Evolutionary conservation across 2,329 filamentous ascomycete genomes (phyloP).

Genomic region (Diplodia seriata): DNA sequence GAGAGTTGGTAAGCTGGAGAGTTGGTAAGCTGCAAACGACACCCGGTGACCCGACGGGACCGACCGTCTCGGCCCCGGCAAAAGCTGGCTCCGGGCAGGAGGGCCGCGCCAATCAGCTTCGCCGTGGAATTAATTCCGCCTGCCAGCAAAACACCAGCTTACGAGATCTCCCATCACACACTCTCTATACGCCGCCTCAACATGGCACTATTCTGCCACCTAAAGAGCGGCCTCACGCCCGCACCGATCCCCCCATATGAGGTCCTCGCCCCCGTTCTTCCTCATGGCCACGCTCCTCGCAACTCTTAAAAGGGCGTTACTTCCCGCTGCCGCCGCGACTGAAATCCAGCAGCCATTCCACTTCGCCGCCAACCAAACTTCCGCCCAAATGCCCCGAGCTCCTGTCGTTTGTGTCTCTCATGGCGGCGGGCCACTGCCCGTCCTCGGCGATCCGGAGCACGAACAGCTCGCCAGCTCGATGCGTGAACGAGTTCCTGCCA

Average conservation of each 20-base stretch:
- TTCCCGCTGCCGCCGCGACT: slow-evolving; percentile 7
- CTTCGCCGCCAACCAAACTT: slow-evolving; percentile 23
- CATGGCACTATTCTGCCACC: not conserved
- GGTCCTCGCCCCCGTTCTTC: slow-evolving; percentile 13
- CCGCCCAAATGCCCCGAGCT: slow-evolving; percentile 40
- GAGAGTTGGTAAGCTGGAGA: not conserved
- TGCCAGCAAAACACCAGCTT: slow-evolving; percentile 11
- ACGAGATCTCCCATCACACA: slow-evolving; percentile 6
- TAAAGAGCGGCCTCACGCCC: not conserved
- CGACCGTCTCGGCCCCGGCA: not conserved
- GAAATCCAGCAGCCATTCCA: slow-evolving; percentile 26
- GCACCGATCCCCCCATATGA: slow-evolving; percentile 12
- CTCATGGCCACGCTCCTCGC: slow-evolving; percentile 27
- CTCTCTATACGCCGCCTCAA: not conserved
- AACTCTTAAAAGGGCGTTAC: slow-evolving; percentile 4
- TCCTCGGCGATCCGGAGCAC: slow-evolving; percentile 63
- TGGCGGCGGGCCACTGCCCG: slow-evolving; percentile 61
- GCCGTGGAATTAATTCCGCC: slow-evolving; percentile 16
- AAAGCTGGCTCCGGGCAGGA: not conserved
- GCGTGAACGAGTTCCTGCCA: slow-evolving; percentile 60
- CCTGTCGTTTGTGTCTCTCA: slow-evolving; percentile 51
- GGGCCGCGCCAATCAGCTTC: not conserved
- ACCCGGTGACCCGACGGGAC: not conserved
- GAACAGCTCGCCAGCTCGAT: slow-evolving; percentile 60
- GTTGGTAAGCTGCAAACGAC: no score